phyloP scores from a whole-genome alignment of 257 asterid genomes.

The Fraxinus cuspidata region DNA sequence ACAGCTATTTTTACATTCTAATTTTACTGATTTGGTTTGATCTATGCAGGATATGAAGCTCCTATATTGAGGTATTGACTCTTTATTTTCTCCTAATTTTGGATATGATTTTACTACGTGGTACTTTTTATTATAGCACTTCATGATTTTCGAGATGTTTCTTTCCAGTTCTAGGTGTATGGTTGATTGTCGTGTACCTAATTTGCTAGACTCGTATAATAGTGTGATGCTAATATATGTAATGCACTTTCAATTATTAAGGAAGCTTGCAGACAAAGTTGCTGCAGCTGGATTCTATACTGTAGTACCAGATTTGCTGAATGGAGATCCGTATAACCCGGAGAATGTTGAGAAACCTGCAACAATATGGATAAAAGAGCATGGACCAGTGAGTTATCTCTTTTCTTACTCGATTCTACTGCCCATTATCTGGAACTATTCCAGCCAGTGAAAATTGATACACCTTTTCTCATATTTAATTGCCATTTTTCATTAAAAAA shows the following conservation, averaged over 20 bases:
- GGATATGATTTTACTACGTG: neutral
- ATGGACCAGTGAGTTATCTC: constrained; percentile 56
- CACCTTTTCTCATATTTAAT: neutral
- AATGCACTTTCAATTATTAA: constrained; percentile 19
- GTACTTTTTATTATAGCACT: neutral
- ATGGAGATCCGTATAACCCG: constrained; percentile 49
- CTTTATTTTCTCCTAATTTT: neutral
- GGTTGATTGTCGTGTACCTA: neutral
- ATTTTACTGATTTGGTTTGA: neutral
- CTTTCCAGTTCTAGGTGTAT: neutral
- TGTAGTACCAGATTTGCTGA: constrained; percentile 63
- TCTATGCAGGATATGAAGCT: constrained; percentile 65
- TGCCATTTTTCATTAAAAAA: neutral
- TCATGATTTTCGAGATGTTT: neutral
- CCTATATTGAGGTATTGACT: constrained; percentile 54
- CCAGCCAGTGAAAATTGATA: neutral
- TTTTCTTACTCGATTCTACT: neutral
- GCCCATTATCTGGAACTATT: neutral
- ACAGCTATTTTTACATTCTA: neutral
- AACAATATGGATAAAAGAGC: constrained; percentile 50
- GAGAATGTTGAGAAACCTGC: constrained; percentile 31
- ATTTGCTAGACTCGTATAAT: neutral
- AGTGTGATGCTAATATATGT: neutral
- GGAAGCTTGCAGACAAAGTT: constrained; percentile 71
- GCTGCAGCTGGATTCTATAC: constrained; percentile 61